Conservation (phyloP, 768 basidiomycete species). For the Boletus tylopilopsis region DNA sequence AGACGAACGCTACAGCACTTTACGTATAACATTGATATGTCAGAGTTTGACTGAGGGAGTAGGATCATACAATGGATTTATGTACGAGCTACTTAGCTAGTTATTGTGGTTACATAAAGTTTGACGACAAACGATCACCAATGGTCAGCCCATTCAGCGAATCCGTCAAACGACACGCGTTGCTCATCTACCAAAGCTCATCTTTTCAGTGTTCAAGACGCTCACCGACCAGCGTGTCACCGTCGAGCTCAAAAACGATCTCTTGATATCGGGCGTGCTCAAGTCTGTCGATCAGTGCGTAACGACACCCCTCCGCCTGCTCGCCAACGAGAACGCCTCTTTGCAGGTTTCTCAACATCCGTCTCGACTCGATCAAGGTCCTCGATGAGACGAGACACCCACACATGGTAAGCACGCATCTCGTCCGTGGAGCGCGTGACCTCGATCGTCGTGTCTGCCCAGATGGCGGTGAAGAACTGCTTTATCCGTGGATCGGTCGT, state of each 20-base stretch:
- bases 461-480: slow-evolving; percentile 99
- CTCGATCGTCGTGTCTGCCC: not conserved
- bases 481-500: slow-evolving; percentile 99
- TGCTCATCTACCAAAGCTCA: slow-evolving; percentile 49
- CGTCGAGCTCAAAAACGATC: slow-evolving; percentile 98
- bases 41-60: slow-evolving; percentile 29
- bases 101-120: not conserved
- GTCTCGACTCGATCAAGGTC: slow-evolving; percentile 90
- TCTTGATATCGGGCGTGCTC: slow-evolving; percentile 90
- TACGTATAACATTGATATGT: slow-evolving; percentile 32
- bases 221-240: slow-evolving; percentile 96
- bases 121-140: not conserved
- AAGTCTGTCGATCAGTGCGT: slow-evolving; percentile 98
- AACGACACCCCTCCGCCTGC: not conserved
- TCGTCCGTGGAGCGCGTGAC: not conserved
- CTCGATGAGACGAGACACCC: slow-evolving; percentile 91
- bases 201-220: slow-evolving; percentile 98
- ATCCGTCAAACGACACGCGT: not conserved
- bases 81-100: too few relatives aligned
- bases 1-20: slow-evolving; percentile 24
- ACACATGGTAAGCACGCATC: slow-evolving; percentile 75
- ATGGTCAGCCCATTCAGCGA: slow-evolving; percentile 22
- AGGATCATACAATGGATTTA: not conserved
- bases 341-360: slow-evolving; percentile 88
- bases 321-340: slow-evolving; percentile 2